These are phyloP conservation scores for Backusella luteola DNA, from an alignment of 192 early-diverging fungal species.

Conservation along the genomic window DNA sequence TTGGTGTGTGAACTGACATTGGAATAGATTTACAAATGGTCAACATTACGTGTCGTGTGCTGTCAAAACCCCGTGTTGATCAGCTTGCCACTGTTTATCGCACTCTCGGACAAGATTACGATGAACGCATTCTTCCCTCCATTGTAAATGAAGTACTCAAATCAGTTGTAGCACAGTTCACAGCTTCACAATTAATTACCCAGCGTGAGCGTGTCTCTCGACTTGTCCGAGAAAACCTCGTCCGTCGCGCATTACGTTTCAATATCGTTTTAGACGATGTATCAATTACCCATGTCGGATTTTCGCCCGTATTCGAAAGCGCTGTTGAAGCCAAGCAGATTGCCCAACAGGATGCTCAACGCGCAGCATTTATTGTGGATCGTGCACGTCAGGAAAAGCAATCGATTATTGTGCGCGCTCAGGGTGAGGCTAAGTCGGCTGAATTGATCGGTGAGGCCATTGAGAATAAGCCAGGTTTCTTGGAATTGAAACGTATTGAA, in stretches of 20 bases:
- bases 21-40: slow-evolving; percentile 96
- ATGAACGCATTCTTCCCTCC: slow-evolving; percentile 95
- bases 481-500: slow-evolving; percentile 90
- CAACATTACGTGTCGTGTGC: slow-evolving; percentile 96
- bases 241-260: slow-evolving; percentile 77
- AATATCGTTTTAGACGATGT: slow-evolving; percentile 96
- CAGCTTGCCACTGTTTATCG: slow-evolving; percentile 82
- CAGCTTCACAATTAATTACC: slow-evolving; percentile 96
- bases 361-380: slow-evolving; percentile 93
- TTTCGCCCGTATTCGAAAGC: slow-evolving; percentile 90
- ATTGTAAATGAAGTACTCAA: slow-evolving; percentile 98
- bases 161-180: slow-evolving; percentile 98
- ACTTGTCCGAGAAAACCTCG: slow-evolving; percentile 85
- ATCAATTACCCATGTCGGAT: slow-evolving; percentile 95
- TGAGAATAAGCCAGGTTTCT: slow-evolving; percentile 96
- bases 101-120: slow-evolving; percentile 90
- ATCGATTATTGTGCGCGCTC: slow-evolving; percentile 93
- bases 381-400: slow-evolving; percentile 96
- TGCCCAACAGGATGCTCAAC: slow-evolving; percentile 98
- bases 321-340: slow-evolving; percentile 99
- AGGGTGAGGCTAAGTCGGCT: slow-evolving; percentile 94
- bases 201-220: slow-evolving; percentile 91
- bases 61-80: slow-evolving; percentile 83
- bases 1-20: not conserved
- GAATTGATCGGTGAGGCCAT: slow-evolving; percentile 95